phyloP scores from a whole-genome alignment of 2,329 filamentous ascomycete genomes.

The Pestalotiopsis sp. region DNA sequence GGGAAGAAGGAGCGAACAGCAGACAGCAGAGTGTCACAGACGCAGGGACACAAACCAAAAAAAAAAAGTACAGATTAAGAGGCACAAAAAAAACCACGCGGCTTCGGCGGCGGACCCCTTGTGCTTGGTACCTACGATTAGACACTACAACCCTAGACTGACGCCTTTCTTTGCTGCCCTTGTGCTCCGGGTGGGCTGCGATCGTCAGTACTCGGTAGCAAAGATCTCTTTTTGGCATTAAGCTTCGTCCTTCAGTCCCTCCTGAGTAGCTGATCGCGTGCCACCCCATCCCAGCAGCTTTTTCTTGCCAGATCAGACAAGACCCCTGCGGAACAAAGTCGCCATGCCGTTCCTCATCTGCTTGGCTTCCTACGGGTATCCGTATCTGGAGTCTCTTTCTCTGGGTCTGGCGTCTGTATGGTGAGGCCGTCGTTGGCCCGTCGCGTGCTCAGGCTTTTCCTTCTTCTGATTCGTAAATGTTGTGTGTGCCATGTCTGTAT shows the following conservation, averaged over 20 bases:
- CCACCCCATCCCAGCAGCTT: not conserved
- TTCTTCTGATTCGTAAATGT: not conserved
- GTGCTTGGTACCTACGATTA: not conserved
- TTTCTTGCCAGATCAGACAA: not conserved
- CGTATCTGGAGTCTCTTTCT: not conserved
- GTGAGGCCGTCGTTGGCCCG: not conserved
- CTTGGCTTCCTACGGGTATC: not conserved
- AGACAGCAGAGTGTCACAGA: not conserved
- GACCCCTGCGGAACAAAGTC: not conserved
- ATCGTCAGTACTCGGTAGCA: not conserved
- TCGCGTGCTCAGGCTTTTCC: not conserved
- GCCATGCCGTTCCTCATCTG: not conserved
- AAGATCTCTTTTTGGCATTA: not conserved
- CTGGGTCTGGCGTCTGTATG: not conserved
- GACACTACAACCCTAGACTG: no score
- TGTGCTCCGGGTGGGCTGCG: not conserved
- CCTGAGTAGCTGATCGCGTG: constrained; percentile 11
- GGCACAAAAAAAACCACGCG: not conserved
- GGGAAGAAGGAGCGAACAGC: not conserved
- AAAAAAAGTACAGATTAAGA: not conserved
- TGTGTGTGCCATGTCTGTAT: not conserved
- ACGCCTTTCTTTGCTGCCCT: not conserved
- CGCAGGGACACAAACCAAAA: not conserved
- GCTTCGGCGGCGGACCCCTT: not conserved
- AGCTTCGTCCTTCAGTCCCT: constrained; percentile 3